Evolutionary conservation across 2,329 filamentous ascomycete species (phyloP).

Genomic region (Polytolypa hystricis): DNA sequence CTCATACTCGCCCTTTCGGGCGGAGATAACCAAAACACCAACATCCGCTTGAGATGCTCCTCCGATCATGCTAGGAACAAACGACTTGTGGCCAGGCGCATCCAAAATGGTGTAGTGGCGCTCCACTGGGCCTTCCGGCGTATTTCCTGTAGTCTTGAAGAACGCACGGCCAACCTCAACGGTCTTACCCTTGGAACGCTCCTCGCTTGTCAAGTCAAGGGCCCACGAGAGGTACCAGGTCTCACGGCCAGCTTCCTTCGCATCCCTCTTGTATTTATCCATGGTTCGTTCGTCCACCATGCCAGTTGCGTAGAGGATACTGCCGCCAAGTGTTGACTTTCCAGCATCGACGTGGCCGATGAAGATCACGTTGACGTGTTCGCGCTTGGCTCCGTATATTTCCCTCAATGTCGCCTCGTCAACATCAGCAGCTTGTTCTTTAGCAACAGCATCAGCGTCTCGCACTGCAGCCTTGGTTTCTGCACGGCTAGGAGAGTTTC

Average conservation of each 20-base stretch:
- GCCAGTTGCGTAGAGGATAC: slow-evolving; percentile 83
- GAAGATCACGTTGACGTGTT: slow-evolving; percentile 90
- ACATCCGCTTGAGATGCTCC: slow-evolving; percentile 88
- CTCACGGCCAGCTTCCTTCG: slow-evolving; percentile 90
- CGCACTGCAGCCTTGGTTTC: slow-evolving; percentile 49
- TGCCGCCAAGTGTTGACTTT: slow-evolving; percentile 90
- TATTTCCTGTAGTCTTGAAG: slow-evolving; percentile 61
- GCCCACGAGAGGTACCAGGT: slow-evolving; percentile 99
- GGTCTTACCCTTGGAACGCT: slow-evolving; percentile 92
- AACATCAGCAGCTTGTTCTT: slow-evolving; percentile 69
- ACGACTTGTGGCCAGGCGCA: slow-evolving; percentile 95
- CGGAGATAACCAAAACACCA: slow-evolving; percentile 89
- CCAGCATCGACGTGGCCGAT: slow-evolving; percentile 97
- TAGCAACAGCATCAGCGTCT: slow-evolving; percentile 71
- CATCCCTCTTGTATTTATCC: slow-evolving; percentile 95
- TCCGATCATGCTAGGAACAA: slow-evolving; percentile 96
- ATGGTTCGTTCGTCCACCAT: slow-evolving; percentile 99
- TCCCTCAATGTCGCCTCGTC: slow-evolving; percentile 81
- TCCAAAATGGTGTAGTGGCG: slow-evolving; percentile 93
- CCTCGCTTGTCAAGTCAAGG: slow-evolving; percentile 91
- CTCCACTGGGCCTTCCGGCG: slow-evolving; percentile 51
- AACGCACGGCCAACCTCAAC: slow-evolving; percentile 93
- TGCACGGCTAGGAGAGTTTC: slow-evolving; percentile 59
- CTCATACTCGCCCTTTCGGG: slow-evolving; percentile 96
- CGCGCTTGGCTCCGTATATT: slow-evolving; percentile 73